Conservation (phyloP, 108 stramenopile species). For the Cyclotella sp. region DNA sequence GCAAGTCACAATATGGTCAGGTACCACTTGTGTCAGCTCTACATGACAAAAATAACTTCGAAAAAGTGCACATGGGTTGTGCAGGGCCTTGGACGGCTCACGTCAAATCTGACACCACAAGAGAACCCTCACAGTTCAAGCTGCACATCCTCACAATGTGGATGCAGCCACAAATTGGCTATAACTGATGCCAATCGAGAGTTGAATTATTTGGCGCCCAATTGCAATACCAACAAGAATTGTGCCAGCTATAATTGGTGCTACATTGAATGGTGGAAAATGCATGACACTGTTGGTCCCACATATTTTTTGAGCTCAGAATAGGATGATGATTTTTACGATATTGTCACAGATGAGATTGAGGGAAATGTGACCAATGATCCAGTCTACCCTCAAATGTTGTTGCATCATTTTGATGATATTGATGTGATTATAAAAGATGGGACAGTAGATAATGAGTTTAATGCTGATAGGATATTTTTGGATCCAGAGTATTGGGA, state of each 20-base stretch:
- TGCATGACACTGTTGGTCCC: constrained; percentile 65
- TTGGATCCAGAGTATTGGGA: constrained; percentile 52
- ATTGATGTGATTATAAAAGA: constrained; percentile 44
- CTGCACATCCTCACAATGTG: too few relatives aligned
- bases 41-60: too few relatives aligned
- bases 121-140: too few relatives aligned
- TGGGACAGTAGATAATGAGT: constrained; percentile 38
- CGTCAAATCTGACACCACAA: too few relatives aligned
- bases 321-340: constrained; percentile 61
- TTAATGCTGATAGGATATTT: constrained; percentile 49
- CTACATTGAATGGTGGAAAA: constrained; percentile 68
- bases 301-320: constrained; percentile 50
- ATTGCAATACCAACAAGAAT: constrained; percentile 57
- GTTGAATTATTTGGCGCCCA: constrained; percentile 43
- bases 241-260: constrained; percentile 58
- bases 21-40: too few relatives aligned
- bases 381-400: constrained; percentile 40
- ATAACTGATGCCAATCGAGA: constrained; percentile 47
- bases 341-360: constrained; percentile 31
- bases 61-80: too few relatives aligned
- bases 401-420: constrained; percentile 56
- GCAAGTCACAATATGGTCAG: too few relatives aligned
- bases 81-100: too few relatives aligned
- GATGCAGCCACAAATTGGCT: too few relatives aligned
- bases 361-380: constrained; percentile 22